These are phyloP conservation scores for Phaeophleospora eucalypticola DNA, from an alignment of 2,329 filamentous ascomycete genomes.

Conservation along the genomic window DNA sequence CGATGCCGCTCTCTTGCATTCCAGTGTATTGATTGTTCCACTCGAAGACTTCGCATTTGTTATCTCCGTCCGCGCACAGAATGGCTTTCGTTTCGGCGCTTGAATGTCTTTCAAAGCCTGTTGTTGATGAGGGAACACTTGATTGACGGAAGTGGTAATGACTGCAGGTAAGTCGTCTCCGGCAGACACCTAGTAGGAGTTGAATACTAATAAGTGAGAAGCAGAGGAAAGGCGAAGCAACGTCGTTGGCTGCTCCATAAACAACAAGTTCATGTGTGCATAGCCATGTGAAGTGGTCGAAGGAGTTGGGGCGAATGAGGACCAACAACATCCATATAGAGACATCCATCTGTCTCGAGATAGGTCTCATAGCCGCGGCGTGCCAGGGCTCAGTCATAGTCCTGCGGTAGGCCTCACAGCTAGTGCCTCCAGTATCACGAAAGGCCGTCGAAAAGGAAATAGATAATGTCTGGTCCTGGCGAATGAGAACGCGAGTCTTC, in stretches of 20 bases:
- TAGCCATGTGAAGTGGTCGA: conserved; percentile 15
- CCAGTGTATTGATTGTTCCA: not conserved
- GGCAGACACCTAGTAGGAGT: not conserved
- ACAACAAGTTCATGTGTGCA: conserved; percentile 1
- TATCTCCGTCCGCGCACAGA: too few relatives aligned
- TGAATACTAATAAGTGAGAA: not conserved
- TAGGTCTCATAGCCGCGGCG: conserved; percentile 1
- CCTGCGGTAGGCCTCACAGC: conserved; percentile 7
- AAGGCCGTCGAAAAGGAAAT: conserved; percentile 7
- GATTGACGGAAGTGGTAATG: not conserved
- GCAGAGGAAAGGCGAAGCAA: not conserved
- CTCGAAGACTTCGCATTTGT: conserved; percentile 2
- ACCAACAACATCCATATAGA: conserved; percentile 5
- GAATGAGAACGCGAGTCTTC: conserved; percentile 5
- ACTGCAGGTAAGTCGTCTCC: not conserved
- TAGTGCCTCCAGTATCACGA: conserved; percentile 4
- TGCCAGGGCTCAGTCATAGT: conserved; percentile 3
- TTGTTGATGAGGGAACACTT: not conserved
- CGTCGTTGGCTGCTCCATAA: not conserved
- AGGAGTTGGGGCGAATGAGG: conserved; percentile 7
- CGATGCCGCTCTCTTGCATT: conserved; percentile 10
- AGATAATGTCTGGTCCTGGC: conserved; percentile 7
- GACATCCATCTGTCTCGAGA: conserved; percentile 2
- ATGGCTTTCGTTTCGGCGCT: too few relatives aligned
- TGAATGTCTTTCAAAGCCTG: too few relatives aligned